Conservation (phyloP, 2,329 filamentous ascomycete genomes). For the Tolypocladium sp. region DNA sequence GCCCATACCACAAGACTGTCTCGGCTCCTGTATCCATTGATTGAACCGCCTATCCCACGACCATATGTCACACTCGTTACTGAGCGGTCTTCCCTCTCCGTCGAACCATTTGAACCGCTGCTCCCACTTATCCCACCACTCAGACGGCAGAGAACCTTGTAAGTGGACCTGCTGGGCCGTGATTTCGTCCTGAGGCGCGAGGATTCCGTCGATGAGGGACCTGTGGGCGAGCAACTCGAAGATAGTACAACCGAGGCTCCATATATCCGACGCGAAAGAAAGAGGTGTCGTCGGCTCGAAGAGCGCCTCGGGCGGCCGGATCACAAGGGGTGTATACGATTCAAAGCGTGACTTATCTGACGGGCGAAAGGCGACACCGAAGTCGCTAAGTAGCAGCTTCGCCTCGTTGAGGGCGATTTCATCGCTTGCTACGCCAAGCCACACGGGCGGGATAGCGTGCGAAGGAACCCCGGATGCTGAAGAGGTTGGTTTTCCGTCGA, state of each 20-base stretch:
- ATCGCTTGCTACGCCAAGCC: conserved; percentile 22
- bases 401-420: conserved; percentile 16
- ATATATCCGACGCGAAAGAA: conserved; percentile 26
- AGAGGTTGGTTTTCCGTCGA: conserved; percentile 8
- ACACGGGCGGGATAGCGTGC: conserved; percentile 19
- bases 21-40: conserved; percentile 9
- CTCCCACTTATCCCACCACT: conserved; percentile 14
- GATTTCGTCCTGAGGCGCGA: conserved; percentile 9
- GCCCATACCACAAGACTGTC: conserved; percentile 3
- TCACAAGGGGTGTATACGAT: conserved; percentile 2
- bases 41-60: conserved; percentile 9
- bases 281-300: conserved; percentile 24
- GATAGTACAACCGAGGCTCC: conserved; percentile 27
- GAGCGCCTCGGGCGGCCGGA: conserved; percentile 22
- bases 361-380: conserved; percentile 24
- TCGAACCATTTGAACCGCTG: conserved; percentile 10
- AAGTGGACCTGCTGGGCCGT: conserved; percentile 10
- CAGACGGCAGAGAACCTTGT: conserved; percentile 7
- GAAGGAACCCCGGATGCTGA: conserved; percentile 16
- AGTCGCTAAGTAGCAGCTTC: conserved; percentile 18
- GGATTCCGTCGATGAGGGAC: conserved; percentile 9
- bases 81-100: conserved; percentile 6
- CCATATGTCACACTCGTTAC: conserved; percentile 6
- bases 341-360: conserved; percentile 10
- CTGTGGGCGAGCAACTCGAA: conserved; percentile 21